Conservation (phyloP, 805 yeast species). For the Wickerhamomyces strasburgensis region DNA sequence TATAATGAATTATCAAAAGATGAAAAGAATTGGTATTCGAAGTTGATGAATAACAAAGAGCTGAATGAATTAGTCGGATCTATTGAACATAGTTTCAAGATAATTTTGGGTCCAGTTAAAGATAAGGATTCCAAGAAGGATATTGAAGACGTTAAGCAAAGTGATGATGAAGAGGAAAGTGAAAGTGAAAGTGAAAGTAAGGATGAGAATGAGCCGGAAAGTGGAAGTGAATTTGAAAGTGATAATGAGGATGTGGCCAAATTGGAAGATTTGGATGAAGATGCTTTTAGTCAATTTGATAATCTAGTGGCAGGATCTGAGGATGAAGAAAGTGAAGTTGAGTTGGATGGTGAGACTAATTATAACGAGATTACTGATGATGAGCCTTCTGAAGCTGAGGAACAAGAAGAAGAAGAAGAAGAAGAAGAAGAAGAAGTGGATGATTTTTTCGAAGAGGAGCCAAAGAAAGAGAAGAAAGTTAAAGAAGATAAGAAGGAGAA, state of each 20-base stretch:
- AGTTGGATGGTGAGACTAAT: slow-evolving; percentile 26
- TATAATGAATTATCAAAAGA: slow-evolving; percentile 34
- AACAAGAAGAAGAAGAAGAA: slow-evolving; percentile 22
- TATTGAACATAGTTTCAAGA: slow-evolving; percentile 35
- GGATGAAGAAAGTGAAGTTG: slow-evolving; percentile 37
- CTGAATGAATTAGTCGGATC: slow-evolving; percentile 41
- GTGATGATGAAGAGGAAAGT: slow-evolving; percentile 22
- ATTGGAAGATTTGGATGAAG: slow-evolving; percentile 24
- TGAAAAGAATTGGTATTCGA: slow-evolving; percentile 30
- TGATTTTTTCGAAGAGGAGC: slow-evolving; percentile 9
- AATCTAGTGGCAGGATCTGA: slow-evolving; percentile 34
- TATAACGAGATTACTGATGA: slow-evolving; percentile 2
- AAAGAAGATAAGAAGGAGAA: slow-evolving; percentile 20
- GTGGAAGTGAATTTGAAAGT: slow-evolving; percentile 22
- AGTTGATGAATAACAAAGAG: slow-evolving; percentile 39
- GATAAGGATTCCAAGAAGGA: slow-evolving; percentile 19
- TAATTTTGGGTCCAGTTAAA: slow-evolving; percentile 27
- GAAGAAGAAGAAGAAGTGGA: slow-evolving; percentile 30
- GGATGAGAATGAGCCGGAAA: slow-evolving; percentile 17
- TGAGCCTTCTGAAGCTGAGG: slow-evolving; percentile 23
- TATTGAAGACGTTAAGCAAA: slow-evolving; percentile 14
- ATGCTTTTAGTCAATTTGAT: slow-evolving; percentile 30
- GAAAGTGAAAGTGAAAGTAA: slow-evolving; percentile 22
- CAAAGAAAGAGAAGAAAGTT: slow-evolving; percentile 22
- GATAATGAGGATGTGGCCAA: slow-evolving; percentile 24